Evolutionary conservation across 805 yeast genomes (phyloP).

Genomic region (Starmerella floricola): DNA sequence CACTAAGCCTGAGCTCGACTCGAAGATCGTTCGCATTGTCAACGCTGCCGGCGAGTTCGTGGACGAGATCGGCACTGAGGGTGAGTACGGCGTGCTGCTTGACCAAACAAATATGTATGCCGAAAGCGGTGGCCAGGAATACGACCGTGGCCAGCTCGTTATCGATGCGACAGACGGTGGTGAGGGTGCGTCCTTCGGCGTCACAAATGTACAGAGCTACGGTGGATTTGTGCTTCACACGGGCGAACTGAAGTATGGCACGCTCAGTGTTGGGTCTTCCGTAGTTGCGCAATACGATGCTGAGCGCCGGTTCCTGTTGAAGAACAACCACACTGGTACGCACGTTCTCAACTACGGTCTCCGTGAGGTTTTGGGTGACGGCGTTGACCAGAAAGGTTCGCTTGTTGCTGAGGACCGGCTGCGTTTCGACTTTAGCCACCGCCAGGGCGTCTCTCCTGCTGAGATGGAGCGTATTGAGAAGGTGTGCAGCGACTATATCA

Average conservation of each 20-base stretch:
- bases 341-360: constrained; percentile 85
- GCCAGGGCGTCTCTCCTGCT: constrained; percentile 59
- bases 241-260: constrained; percentile 71
- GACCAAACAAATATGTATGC: constrained; percentile 94
- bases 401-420: constrained; percentile 89
- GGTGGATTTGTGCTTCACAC: constrained; percentile 95
- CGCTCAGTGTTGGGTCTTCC: constrained; percentile 50
- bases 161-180: constrained; percentile 71
- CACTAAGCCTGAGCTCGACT: constrained; percentile 46
- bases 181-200: constrained; percentile 76
- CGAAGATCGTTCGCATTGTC: constrained; percentile 60
- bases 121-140: constrained; percentile 99
- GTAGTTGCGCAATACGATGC: constrained; percentile 85
- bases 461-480: constrained; percentile 69
- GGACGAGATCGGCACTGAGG: constrained; percentile 27
- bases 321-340: constrained; percentile 97
- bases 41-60: constrained; percentile 45
- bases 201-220: constrained; percentile 80
- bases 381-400: constrained; percentile 92
- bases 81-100: constrained; percentile 66
- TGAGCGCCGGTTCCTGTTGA: constrained; percentile 86
- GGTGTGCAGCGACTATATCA: constrained; percentile 59
- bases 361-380: constrained; percentile 73
- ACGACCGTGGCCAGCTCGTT: constrained; percentile 84
- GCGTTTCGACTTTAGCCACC: constrained; percentile 92